phyloP scores from a whole-genome alignment of 2,329 filamentous ascomycete genomes.

The Aspergillus fumigatus region DNA sequence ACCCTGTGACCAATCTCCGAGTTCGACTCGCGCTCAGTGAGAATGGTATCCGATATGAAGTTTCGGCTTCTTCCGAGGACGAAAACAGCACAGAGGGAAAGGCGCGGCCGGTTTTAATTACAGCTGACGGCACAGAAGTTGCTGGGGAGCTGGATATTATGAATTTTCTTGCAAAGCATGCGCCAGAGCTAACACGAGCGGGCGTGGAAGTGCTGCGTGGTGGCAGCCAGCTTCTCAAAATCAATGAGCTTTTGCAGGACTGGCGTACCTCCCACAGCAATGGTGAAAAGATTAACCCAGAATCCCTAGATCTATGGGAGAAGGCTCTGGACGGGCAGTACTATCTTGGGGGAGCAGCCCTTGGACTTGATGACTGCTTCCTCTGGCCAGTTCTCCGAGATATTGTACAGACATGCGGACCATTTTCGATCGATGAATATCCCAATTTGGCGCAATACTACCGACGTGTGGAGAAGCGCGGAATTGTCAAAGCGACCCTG shows the following conservation, averaged over 20 bases:
- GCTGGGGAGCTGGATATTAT: slow-evolving; percentile 32
- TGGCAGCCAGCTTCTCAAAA: slow-evolving; percentile 23
- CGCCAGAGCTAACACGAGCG: slow-evolving; percentile 18
- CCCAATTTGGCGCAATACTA: slow-evolving; percentile 36
- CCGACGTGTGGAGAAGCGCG: slow-evolving; percentile 34
- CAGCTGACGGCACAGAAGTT: slow-evolving; percentile 23
- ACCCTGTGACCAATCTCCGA: slow-evolving; percentile 34
- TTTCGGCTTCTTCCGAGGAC: slow-evolving; percentile 3
- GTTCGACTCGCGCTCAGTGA: slow-evolving; percentile 37
- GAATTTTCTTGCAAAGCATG: slow-evolving; percentile 22
- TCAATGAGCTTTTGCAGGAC: slow-evolving; percentile 24
- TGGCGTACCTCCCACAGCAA: slow-evolving; percentile 25
- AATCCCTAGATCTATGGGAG: slow-evolving; percentile 31
- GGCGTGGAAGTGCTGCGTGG: slow-evolving; percentile 26
- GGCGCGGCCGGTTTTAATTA: slow-evolving; percentile 24
- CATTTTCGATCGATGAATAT: slow-evolving; percentile 23
- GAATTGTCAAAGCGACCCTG: slow-evolving; percentile 31
- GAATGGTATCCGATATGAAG: slow-evolving; percentile 35
- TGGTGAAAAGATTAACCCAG: slow-evolving; percentile 6
- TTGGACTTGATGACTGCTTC: slow-evolving; percentile 41
- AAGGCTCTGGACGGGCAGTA: slow-evolving; percentile 22
- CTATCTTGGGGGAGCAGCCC: slow-evolving; percentile 33
- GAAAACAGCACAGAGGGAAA: not conserved
- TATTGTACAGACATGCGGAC: slow-evolving; percentile 26
- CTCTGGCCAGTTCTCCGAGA: slow-evolving; percentile 42